A percentile compares a stretch with the other conserved stretches of the same genome.
Evolutionary conservation across 2,329 filamentous ascomycete species (phyloP).

Genomic region (Microsporum ferrugineum): DNA sequence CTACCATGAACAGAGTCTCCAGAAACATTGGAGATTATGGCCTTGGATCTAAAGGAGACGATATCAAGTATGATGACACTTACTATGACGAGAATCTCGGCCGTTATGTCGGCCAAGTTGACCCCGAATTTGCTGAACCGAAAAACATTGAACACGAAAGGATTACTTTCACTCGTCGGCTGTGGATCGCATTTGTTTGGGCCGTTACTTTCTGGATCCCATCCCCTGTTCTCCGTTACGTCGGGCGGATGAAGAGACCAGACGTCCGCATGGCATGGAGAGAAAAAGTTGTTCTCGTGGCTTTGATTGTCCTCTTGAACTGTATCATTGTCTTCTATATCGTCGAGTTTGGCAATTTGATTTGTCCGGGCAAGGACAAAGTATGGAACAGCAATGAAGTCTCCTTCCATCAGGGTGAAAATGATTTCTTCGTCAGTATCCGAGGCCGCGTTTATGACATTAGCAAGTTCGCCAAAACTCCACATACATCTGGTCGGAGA

Average conservation of each 20-base stretch:
- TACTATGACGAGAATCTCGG: conserved; percentile 60
- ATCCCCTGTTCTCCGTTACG: conserved; percentile 62
- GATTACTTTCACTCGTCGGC: conserved; percentile 52
- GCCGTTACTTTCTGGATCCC: conserved; percentile 87
- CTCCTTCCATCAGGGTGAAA: conserved; percentile 53
- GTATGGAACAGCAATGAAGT: conserved; percentile 69
- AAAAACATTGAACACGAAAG: conserved; percentile 63
- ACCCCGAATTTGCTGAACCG: conserved; percentile 65
- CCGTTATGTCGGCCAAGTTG: conserved; percentile 56
- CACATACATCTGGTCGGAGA: conserved; percentile 57
- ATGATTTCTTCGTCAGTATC: conserved; percentile 79
- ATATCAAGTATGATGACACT: conserved; percentile 54
- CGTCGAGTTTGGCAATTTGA: conserved; percentile 65
- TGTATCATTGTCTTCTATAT: conserved; percentile 82
- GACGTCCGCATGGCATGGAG: conserved; percentile 97
- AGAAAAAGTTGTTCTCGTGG: conserved; percentile 77
- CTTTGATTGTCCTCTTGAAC: conserved; percentile 73
- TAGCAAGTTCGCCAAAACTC: conserved; percentile 68
- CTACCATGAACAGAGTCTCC: conserved; percentile 45
- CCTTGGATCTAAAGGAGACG: conserved; percentile 74
- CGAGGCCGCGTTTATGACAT: conserved; percentile 88
- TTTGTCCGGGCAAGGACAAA: conserved; percentile 88
- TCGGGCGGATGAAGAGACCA: conserved; percentile 93
- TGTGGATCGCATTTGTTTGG: conserved; percentile 79
- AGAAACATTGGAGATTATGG: conserved; percentile 72